These are phyloP conservation scores for Candida bentonensis DNA, from an alignment of 805 yeast genomes.

Conservation along the genomic window DNA sequence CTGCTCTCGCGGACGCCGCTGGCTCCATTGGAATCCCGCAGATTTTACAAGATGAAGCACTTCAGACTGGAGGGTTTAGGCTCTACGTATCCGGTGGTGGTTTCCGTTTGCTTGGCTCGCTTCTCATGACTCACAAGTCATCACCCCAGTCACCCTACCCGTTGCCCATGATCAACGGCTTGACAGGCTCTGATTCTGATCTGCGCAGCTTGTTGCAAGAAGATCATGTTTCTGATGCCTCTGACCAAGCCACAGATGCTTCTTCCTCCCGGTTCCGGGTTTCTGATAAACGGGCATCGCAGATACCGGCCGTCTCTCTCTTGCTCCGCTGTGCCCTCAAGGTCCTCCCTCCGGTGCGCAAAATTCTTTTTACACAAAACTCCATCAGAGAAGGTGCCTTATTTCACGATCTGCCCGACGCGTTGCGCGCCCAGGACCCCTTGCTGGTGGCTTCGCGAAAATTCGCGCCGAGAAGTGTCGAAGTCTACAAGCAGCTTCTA, in stretches of 20 bases:
- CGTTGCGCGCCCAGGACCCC: conserved; percentile 54
- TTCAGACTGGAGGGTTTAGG: conserved; percentile 43
- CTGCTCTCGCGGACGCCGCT: conserved; percentile 36
- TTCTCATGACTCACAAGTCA: conserved; percentile 30
- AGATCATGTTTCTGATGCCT: conserved; percentile 4
- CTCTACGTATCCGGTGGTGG: conserved; percentile 66
- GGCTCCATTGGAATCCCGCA: conserved; percentile 38
- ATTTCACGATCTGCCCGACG: conserved; percentile 44
- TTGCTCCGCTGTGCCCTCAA: conserved; percentile 49
- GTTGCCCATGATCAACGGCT: conserved; percentile 57
- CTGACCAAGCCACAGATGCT: conserved; percentile 33
- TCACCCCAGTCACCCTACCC: conserved; percentile 42
- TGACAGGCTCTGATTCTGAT: conserved; percentile 40
- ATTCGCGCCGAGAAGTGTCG: conserved; percentile 53
- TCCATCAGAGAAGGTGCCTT: conserved; percentile 68
- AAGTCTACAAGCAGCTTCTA: conserved; percentile 39
- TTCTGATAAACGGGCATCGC: conserved; percentile 50
- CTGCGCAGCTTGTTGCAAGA: conserved; percentile 27
- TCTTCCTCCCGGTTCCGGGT: no score
- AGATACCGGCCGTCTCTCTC: conserved; percentile 56
- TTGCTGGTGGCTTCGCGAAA: conserved; percentile 54
- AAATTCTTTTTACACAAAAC: conserved; percentile 60
- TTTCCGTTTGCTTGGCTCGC: conserved; percentile 53
- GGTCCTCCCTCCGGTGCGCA: conserved; percentile 43
- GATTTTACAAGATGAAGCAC: conserved; percentile 36